A percentile compares a stretch with the other conserved stretches of the same genome.
These are phyloP conservation scores for Apiospora saccharicola DNA, from an alignment of 2,329 filamentous ascomycete genomes.

Conservation along the genomic window DNA sequence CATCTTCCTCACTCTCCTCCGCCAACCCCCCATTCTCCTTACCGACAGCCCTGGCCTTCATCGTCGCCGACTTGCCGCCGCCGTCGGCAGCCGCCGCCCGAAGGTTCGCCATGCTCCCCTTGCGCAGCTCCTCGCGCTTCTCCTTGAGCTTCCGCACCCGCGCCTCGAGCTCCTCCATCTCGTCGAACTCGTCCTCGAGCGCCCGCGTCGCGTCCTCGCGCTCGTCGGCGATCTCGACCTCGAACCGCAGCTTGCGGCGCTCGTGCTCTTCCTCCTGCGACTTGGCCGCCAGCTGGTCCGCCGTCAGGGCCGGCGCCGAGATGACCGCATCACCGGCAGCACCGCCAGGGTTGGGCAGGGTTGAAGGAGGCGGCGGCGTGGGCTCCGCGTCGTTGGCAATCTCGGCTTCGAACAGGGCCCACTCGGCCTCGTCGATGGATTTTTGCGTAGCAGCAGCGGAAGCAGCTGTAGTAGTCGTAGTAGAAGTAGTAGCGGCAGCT, in stretches of 20 bases:
- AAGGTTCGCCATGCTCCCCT: conserved; percentile 42
- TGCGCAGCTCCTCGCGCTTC: conserved; percentile 71
- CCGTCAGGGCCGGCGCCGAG: conserved; percentile 71
- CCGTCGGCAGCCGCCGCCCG: conserved; percentile 28
- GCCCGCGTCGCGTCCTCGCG: conserved; percentile 78
- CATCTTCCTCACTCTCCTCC: conserved; percentile 40
- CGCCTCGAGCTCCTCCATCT: conserved; percentile 81
- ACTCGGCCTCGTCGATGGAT: conserved; percentile 75
- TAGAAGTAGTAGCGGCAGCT: not conserved
- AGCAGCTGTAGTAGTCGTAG: not conserved
- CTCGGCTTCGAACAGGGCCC: conserved; percentile 87
- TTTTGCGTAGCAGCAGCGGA: not conserved
- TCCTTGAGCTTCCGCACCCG: conserved; percentile 74
- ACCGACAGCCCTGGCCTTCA: conserved; percentile 37
- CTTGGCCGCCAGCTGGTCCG: conserved; percentile 66
- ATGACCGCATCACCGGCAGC: conserved; percentile 63
- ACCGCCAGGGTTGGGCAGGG: conserved; percentile 11
- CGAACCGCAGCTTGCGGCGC: conserved; percentile 59
- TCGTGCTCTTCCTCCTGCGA: conserved; percentile 58
- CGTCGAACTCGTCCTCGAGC: conserved; percentile 79
- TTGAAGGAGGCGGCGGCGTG: conserved; percentile 40
- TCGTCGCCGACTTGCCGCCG: not conserved
- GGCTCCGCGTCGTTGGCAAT: conserved; percentile 58
- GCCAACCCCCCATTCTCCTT: conserved; percentile 40
- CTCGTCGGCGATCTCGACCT: conserved; percentile 68